phyloP scores from a whole-genome alignment of 352 stramenopile genomes.

The Pythium sp. region DNA sequence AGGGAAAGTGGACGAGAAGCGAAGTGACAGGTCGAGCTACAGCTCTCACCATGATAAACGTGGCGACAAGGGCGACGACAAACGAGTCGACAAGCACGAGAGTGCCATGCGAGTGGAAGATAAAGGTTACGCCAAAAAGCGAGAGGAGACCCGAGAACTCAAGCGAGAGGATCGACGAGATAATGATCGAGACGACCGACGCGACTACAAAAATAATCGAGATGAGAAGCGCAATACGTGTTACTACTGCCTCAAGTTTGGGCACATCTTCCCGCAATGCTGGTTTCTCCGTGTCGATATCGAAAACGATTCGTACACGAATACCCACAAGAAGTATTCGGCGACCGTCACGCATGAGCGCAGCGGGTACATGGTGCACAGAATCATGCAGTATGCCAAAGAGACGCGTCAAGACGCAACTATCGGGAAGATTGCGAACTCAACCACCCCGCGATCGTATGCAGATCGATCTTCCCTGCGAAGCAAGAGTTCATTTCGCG shows the following conservation, averaged over 20 bases:
- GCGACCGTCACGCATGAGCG: slow-evolving; percentile 32
- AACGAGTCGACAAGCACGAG: slow-evolving; percentile 10
- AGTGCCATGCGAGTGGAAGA: slow-evolving; percentile 15
- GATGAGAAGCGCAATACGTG: slow-evolving; percentile 24
- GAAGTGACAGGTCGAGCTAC: slow-evolving; percentile 1
- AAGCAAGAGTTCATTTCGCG: slow-evolving; percentile 11
- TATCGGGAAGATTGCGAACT: not conserved
- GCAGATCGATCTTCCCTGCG: slow-evolving; percentile 1
- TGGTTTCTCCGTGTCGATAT: slow-evolving; percentile 45
- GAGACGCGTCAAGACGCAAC: slow-evolving; percentile 21
- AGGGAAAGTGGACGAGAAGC: not conserved
- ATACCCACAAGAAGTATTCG: slow-evolving; percentile 39
- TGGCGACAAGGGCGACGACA: slow-evolving; percentile 4
- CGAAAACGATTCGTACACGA: slow-evolving; percentile 24
- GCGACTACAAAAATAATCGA: slow-evolving; percentile 13
- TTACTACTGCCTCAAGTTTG: slow-evolving; percentile 45
- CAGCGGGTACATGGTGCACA: slow-evolving; percentile 34
- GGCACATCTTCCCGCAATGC: slow-evolving; percentile 34
- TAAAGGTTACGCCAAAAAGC: slow-evolving; percentile 10
- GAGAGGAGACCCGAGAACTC: not conserved
- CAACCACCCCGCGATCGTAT: not conserved
- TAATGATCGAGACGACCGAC: slow-evolving; percentile 1
- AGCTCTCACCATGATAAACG: not conserved
- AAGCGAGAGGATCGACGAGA: slow-evolving; percentile 20
- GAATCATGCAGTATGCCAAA: slow-evolving; percentile 35